Conservation (phyloP, 2,329 filamentous ascomycete species). For the Aspergillus luchuensis region DNA sequence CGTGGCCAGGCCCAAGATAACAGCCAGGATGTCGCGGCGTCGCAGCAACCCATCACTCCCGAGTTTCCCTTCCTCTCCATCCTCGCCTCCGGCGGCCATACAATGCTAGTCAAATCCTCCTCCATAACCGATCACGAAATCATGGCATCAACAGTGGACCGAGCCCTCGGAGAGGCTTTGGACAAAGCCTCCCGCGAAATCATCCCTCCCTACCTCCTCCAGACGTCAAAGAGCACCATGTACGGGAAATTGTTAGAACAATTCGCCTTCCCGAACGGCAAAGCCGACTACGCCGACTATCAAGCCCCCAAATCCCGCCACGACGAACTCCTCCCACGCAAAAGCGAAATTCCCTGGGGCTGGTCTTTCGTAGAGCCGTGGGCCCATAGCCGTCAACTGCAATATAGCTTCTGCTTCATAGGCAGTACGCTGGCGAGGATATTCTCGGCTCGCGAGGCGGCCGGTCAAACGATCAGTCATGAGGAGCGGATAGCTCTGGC, state of each 20-base stretch:
- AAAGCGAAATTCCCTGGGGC: conserved; percentile 53
- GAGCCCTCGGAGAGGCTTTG: conserved; percentile 85
- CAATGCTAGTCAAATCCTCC: conserved; percentile 75
- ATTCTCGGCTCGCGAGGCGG: conserved; percentile 43
- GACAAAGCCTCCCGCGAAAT: conserved; percentile 83
- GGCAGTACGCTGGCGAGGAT: conserved; percentile 65
- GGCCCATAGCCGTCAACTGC: conserved; percentile 58
- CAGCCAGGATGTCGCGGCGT: conserved; percentile 9
- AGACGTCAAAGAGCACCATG: conserved; percentile 64
- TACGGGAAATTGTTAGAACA: conserved; percentile 78
- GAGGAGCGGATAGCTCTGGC: conserved; percentile 71
- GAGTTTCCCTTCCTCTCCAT: conserved; percentile 83
- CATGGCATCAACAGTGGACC: conserved; percentile 72
- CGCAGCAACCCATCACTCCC: conserved; percentile 41
- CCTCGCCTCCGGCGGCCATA: conserved; percentile 90
- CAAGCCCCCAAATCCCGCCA: conserved; percentile 57
- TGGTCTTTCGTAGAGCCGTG: conserved; percentile 74
- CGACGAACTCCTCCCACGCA: conserved; percentile 59
- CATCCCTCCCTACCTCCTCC: conserved; percentile 63
- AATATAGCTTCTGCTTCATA: conserved; percentile 75
- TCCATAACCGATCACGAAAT: conserved; percentile 70
- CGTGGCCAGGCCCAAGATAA: conserved; percentile 16
- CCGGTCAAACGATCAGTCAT: conserved; percentile 44
- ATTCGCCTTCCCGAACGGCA: conserved; percentile 68
- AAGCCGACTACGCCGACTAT: conserved; percentile 53